Evolutionary conservation across 495 filamentous ascomycete species (phyloP), one percentile per base, ranked within the genome.

Genomic region (Amorphotheca resinae): DNA sequence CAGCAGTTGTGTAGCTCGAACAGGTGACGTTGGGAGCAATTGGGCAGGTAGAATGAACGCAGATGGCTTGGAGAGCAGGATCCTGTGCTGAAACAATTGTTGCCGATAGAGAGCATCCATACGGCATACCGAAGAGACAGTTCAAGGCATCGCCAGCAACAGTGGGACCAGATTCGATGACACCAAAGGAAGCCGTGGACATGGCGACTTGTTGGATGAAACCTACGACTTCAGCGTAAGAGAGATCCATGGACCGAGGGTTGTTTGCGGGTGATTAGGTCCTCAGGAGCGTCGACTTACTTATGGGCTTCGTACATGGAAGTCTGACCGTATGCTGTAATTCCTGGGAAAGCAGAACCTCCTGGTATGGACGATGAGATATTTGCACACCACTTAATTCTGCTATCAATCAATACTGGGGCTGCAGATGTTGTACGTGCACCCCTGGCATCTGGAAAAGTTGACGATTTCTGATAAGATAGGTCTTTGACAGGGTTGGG

Each of bases 121-220:
- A 59, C 5, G 5, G 25, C 25, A 28, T 28, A 40, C 53, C 58
- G 50, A 76, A 77, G n/a, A 65, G 36, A 4, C 38, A 37, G 22
- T 49, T 53, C 16, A 76, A 60, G 12, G 64, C 60, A 9, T 18
- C 53, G 22, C 59, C 67, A 14, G 72, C 61, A 31, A 49, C 41
- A 21, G 39, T 38, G 14, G 67, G 46, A 49, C 73, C 70, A 0
- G 46, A 46, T 6, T 43, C 23, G 17, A 66, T 57, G 30, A 76
- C 70, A 17, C 73, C 73, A 37, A 74, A 74, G 17, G 67, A 71
- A 12, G 63, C 54, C 21, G 67, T 68, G 14, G 68, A 55, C 1
- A 70, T 50, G 8, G 56, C 69, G 40, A 75, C 66, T 51, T 77
- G 73, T 18, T 54, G 26, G 53, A 76, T 67, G 62, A 75, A 76